Evolutionary conservation across 352 stramenopile species (phyloP).

Genomic region (Pythium sukuiense): DNA sequence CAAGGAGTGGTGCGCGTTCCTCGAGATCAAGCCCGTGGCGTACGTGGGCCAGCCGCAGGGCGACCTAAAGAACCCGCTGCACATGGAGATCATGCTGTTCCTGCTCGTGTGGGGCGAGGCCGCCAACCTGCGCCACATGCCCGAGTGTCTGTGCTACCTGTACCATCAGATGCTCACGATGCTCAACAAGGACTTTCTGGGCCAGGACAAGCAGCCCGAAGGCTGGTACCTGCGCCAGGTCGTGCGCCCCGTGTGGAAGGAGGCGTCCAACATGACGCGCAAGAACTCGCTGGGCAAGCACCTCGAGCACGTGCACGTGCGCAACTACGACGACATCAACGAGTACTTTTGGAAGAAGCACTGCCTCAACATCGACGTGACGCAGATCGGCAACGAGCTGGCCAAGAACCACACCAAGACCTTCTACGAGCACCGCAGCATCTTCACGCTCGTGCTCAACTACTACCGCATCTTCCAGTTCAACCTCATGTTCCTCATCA

Average conservation of each 20-base stretch:
- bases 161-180: slow-evolving; percentile 67
- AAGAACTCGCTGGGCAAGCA: slow-evolving; percentile 30
- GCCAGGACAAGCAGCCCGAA: slow-evolving; percentile 19
- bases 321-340: slow-evolving; percentile 50
- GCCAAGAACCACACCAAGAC: slow-evolving; percentile 35
- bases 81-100: slow-evolving; percentile 89
- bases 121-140: slow-evolving; percentile 92
- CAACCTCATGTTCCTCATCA: slow-evolving; percentile 50
- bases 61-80: slow-evolving; percentile 26
- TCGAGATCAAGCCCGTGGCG: slow-evolving; percentile 77
- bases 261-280: slow-evolving; percentile 37
- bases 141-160: slow-evolving; percentile 93
- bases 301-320: slow-evolving; percentile 37
- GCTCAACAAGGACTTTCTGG: slow-evolving; percentile 27
- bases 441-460: slow-evolving; percentile 44
- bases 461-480: slow-evolving; percentile 59
- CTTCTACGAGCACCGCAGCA: slow-evolving; percentile 43
- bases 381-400: slow-evolving; percentile 25
- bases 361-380: slow-evolving; percentile 30
- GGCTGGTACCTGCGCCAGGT: slow-evolving; percentile 33
- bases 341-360: slow-evolving; percentile 44
- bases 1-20: slow-evolving; percentile 73
- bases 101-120: slow-evolving; percentile 94
- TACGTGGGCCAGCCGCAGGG: slow-evolving; percentile 28
- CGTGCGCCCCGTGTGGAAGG: slow-evolving; percentile 35